phyloP scores from a whole-genome alignment of 2,329 filamentous ascomycete species.

The Fusarium falciforme region DNA sequence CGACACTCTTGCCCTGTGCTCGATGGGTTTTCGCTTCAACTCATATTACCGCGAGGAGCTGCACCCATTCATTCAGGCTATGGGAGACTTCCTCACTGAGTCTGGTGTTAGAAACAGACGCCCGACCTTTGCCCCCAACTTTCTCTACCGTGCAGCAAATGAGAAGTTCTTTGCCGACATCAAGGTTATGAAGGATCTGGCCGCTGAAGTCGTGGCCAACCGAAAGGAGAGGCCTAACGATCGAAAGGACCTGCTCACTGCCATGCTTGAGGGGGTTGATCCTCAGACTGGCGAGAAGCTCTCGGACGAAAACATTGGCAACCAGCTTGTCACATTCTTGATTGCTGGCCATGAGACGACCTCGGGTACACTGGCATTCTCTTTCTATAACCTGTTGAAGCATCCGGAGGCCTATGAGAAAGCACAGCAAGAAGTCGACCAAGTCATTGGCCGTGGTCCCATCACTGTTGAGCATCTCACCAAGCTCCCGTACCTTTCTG shows the following conservation, averaged over 20 bases:
- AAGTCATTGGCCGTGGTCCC: constrained; percentile 68
- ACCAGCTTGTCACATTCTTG: constrained; percentile 80
- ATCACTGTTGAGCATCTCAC: constrained; percentile 71
- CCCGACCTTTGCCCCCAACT: constrained; percentile 58
- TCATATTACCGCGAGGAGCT: constrained; percentile 76
- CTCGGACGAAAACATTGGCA: constrained; percentile 70
- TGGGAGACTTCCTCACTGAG: constrained; percentile 72
- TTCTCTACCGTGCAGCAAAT: constrained; percentile 61
- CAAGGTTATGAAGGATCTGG: constrained; percentile 63
- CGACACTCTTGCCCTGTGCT: constrained; percentile 77
- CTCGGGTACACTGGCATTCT: constrained; percentile 73
- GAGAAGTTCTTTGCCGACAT: constrained; percentile 67
- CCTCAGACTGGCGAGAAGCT: constrained; percentile 74
- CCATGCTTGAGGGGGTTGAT: constrained; percentile 77
- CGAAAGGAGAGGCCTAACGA: constrained; percentile 65
- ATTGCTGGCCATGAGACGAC: constrained; percentile 80
- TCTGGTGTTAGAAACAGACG: constrained; percentile 61
- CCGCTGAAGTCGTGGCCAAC: constrained; percentile 69
- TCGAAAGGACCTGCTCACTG: constrained; percentile 75
- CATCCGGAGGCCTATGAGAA: constrained; percentile 69
- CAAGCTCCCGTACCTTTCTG: constrained; percentile 74
- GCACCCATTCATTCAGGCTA: constrained; percentile 77
- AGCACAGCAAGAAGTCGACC: constrained; percentile 75
- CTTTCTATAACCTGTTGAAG: constrained; percentile 73
- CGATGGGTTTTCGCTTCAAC: constrained; percentile 81